Evolutionary conservation across 768 basidiomycete species (phyloP).

Genomic region (Phlebiopsis flavidoalba): DNA sequence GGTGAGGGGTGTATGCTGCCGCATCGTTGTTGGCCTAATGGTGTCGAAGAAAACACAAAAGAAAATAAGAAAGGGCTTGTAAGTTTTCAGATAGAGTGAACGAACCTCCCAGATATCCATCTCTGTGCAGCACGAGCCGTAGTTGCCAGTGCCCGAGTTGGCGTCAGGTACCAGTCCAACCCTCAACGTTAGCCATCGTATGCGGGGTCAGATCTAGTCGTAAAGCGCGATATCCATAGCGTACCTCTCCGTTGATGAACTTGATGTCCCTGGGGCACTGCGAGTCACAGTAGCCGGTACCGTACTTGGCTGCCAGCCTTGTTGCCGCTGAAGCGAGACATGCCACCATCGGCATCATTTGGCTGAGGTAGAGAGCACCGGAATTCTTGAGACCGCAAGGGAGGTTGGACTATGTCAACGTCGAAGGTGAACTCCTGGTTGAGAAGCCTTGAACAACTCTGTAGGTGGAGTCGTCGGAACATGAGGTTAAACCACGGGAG

Average conservation of each 20-base stretch:
- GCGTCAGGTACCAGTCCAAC: conserved; percentile 33
- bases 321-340: conserved; percentile 39
- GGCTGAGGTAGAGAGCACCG: conserved; percentile 44
- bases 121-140: conserved; percentile 50
- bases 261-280: conserved; percentile 51
- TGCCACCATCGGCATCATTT: conserved; percentile 51
- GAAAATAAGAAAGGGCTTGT: background rate
- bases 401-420: conserved; percentile 43
- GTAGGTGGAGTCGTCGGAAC: conserved; percentile 36
- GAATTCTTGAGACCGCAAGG: background rate
- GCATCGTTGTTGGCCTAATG: conserved; percentile 51
- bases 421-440: conserved; percentile 40
- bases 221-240: conserved; percentile 12
- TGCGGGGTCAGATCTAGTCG: background rate
- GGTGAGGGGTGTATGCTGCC: conserved; percentile 50
- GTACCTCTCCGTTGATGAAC: conserved; percentile 46
- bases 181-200: conserved; percentile 38
- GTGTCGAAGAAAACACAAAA: too few relatives aligned
- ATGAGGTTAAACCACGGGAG: conserved; percentile 41
- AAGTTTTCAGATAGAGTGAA: background rate
- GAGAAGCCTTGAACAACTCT: conserved; percentile 38
- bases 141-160: conserved; percentile 40
- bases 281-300: conserved; percentile 49
- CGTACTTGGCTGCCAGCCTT: conserved; percentile 49
- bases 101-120: conserved; percentile 34